Evolutionary conservation across 306 rosid genomes (phyloP), one percentile per base, ranked within the genome.

Genomic region (Castanea sativa): DNA sequence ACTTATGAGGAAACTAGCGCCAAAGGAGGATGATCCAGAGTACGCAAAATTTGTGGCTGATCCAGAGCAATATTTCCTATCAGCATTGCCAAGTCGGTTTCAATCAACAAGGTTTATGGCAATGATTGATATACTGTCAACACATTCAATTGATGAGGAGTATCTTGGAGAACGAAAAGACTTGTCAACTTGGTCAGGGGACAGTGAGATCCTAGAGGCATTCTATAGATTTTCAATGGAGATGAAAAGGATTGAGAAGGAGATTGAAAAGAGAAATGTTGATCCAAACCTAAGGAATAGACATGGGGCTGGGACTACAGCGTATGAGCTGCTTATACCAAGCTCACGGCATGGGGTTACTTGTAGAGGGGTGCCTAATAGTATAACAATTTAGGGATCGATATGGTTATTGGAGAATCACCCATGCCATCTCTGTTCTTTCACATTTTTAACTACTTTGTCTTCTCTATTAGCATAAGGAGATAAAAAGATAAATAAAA

Each of bases 141-240:
- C 83, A 41, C 88, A 87, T 80, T 84, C 88, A 4, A 84, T 84
- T 2, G 90, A 82, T 53, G 90, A 87, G 69, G 90, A 87, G 65
- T 84, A 87, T 10, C 69, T 84, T 25, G 86, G 90, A 64, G 21
- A 29, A 33, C 74, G 81, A 57, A 76, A 78, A 30, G 79, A 87
- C 69, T 1, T 76, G 73, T 69, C 80, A 1, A 49, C 78, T 58
- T 87, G 85, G 90, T 45, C 45, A 13, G 87, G 73, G 7, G 87
- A 87, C 16, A 45, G 82, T 32, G 82, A 82, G 76, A 82, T 87
- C 57, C 71, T 78, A 57, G 85, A 83, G 63, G 81, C 85, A 60
- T 83, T 83, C 69, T 55, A 19, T 27, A 56, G 58, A 80, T 78
- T 87, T 73, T 85, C 83, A 60, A 83, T 55, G 74, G 85, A 85